These are phyloP conservation scores for Haplographium delicatum DNA, from an alignment of 495 filamentous ascomycete species.

Conservation along the genomic window DNA sequence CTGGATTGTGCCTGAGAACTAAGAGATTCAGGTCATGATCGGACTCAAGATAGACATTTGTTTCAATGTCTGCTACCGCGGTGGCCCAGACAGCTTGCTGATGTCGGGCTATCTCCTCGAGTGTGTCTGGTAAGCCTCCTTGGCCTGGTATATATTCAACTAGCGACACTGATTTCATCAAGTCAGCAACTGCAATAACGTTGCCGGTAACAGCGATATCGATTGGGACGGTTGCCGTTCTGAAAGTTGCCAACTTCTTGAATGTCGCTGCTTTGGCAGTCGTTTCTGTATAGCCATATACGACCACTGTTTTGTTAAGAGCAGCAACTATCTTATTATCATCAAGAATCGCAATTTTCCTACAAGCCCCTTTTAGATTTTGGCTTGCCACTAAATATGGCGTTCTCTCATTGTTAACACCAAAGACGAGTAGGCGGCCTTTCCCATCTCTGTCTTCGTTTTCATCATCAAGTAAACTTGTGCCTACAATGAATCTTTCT, in stretches of 20 bases:
- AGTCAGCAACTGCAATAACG: constrained; percentile 77
- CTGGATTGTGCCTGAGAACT: constrained; percentile 63
- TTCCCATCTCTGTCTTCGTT: constrained; percentile 23
- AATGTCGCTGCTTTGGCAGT: constrained; percentile 47
- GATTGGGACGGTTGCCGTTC: constrained; percentile 79
- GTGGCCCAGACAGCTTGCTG: constrained; percentile 78
- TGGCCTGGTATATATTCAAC: constrained; percentile 56
- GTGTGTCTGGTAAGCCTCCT: constrained; percentile 38
- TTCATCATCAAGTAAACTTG: constrained; percentile 64
- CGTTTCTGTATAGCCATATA: constrained; percentile 50
- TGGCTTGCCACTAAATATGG: constrained; percentile 62
- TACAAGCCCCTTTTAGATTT: constrained; percentile 67
- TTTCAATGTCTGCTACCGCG: constrained; percentile 64
- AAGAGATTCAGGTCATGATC: constrained; percentile 86
- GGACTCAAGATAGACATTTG: constrained; percentile 68
- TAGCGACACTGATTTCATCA: constrained; percentile 89
- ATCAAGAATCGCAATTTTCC: constrained; percentile 68
- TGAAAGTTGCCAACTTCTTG: constrained; percentile 64
- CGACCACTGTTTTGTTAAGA: constrained; percentile 76
- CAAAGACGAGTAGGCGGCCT: constrained; percentile 80
- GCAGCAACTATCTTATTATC: constrained; percentile 78
- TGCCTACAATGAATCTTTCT: constrained; percentile 87
- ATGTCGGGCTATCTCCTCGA: constrained; percentile 74
- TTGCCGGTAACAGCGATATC: constrained; percentile 68
- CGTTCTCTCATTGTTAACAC: constrained; percentile 66